A percentile compares a stretch with the other conserved stretches of the same genome.
These are phyloP conservation scores for Biscogniauxia marginata DNA, from an alignment of 2,329 filamentous ascomycete genomes.

Conservation along the genomic window DNA sequence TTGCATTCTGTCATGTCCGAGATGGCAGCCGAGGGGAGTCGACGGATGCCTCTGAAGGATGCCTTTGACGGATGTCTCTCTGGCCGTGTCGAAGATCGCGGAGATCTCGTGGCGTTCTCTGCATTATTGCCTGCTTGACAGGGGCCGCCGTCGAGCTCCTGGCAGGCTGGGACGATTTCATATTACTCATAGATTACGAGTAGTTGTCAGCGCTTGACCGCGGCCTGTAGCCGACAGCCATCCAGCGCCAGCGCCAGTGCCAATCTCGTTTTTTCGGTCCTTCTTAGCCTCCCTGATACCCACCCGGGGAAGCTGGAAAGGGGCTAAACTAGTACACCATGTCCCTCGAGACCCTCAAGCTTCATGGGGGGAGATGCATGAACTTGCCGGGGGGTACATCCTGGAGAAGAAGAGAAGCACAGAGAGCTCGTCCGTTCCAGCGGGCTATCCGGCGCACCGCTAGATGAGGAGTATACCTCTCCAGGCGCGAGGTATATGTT, in stretches of 20 bases:
- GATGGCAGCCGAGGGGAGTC: conserved; percentile 16
- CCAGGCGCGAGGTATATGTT: neutral
- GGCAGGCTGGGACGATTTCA: conserved; percentile 1
- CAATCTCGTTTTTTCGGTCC: neutral
- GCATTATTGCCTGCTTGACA: conserved; percentile 6
- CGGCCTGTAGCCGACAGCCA: neutral
- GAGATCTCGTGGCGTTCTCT: conserved; percentile 2
- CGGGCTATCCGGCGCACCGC: neutral
- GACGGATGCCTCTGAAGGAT: conserved; percentile 1
- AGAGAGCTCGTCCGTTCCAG: neutral
- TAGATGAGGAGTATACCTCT: neutral
- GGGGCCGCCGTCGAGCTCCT: conserved; percentile 6
- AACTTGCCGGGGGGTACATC: neutral
- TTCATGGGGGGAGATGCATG: neutral
- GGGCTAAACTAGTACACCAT: neutral
- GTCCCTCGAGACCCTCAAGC: neutral
- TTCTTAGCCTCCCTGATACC: neutral
- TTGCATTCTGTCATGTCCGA: conserved; percentile 22
- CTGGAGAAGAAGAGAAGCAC: neutral
- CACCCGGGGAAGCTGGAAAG: neutral
- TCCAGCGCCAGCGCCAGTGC: neutral
- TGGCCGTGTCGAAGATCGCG: conserved; percentile 15
- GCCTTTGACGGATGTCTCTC: conserved; percentile 19
- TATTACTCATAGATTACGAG: conserved; percentile 21
- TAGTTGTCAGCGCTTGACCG: conserved; percentile 9